Base-by-base conservation (phyloP, 2,329 filamentous ascomycete genomes). In the Colletotrichum karsti region DNA sequence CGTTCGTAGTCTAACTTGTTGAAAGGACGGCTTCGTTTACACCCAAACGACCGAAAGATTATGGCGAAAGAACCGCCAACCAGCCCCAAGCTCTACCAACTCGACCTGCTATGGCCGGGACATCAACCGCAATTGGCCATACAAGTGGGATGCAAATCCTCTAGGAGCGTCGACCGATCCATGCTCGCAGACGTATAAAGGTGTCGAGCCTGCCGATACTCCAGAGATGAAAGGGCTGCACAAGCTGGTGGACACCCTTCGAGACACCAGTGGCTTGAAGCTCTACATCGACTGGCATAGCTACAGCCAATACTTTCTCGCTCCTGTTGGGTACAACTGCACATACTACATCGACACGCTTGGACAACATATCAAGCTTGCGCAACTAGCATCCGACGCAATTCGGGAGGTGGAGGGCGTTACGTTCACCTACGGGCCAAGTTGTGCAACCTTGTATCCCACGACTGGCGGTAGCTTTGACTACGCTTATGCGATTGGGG, bases 61-160 rank as follows among this genome's bases (percentile, higher is more conserved):
- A 41, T 86, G 84, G 84, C 79, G 85, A 41, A 88, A 88, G 75
- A 87, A 86, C 72, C 82, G 85, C 9, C 79, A 83, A 37, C 78
- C 79, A 9, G 74, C 74, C 15, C 77, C 75, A 0, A 12, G 65
- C 6, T 59, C 56, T 3, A 73, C 73, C n/a, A 61, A 65, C 35
- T 70, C 71, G 2, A 74, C 74, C 48, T 87, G 85, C 72, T 70
- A 81, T 55, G 86, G 85, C n/a, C 78, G 78, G 6, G 85, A 88
- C 69, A 81, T 86, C 72, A 88, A 88, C 75, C 81, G 86, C 54
- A 87, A 87, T 74, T 88, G 85, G 85, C 80, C 81, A 44, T 84
- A 81, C 59, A 77, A 76, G 59, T 88, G 85, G 85, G 78, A 79
- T 53, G 73, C 81, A 1, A 77, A 77, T 61, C 75, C 78, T 4